Conservation (phyloP, 192 early-diverging fungal genomes). For the Linnemannia elongata region DNA sequence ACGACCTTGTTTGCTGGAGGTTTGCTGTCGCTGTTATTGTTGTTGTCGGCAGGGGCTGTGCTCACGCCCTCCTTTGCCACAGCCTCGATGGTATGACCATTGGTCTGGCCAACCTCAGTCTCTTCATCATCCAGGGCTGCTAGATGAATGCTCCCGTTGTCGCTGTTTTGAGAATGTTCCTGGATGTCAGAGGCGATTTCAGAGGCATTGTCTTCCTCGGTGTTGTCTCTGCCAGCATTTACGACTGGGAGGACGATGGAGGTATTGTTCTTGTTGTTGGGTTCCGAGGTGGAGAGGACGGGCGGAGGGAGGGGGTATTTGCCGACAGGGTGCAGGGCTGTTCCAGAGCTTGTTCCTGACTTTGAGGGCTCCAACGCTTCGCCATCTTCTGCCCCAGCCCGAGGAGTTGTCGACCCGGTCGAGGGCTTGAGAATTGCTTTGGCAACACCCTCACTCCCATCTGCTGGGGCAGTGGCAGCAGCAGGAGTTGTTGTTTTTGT, state of each 20-base stretch:
- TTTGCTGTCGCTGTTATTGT: neutral
- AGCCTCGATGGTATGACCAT: neutral
- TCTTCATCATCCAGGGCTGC: slow-evolving; percentile 11
- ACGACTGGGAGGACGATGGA: neutral
- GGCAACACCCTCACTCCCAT: neutral
- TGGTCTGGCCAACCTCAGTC: neutral
- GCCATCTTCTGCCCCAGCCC: slow-evolving; percentile 1
- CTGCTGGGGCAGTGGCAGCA: neutral
- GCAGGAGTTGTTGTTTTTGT: neutral
- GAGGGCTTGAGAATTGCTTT: neutral
- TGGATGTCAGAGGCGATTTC: slow-evolving; percentile 47
- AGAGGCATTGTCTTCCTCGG: neutral
- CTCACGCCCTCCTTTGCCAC: neutral
- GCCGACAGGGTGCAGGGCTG: neutral
- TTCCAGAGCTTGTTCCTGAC: slow-evolving; percentile 8
- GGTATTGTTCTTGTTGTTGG: neutral
- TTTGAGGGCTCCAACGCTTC: neutral
- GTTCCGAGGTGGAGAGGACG: neutral
- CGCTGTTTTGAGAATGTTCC: slow-evolving; percentile 35
- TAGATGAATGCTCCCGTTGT: neutral
- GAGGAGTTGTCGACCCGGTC: neutral
- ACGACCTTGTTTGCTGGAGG: neutral
- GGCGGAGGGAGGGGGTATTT: neutral
- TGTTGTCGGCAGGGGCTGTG: slow-evolving; percentile 4
- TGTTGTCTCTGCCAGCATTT: neutral